Evolutionary conservation across 2,329 filamentous ascomycete species (phyloP).

Genomic region (Eutypella sp.): DNA sequence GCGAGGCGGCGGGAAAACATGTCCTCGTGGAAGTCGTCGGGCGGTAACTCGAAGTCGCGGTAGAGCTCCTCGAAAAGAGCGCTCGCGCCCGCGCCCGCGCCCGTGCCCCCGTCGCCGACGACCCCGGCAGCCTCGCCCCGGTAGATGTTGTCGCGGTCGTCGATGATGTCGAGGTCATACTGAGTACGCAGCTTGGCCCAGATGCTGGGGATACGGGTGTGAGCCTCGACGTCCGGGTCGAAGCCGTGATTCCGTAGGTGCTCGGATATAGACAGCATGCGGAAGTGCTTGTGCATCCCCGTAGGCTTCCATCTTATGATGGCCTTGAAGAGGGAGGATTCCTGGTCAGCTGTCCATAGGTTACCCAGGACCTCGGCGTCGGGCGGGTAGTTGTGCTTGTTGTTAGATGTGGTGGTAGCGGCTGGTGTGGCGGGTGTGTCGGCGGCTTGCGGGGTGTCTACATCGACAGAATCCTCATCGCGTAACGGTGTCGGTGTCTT

Average conservation of each 20-base stretch:
- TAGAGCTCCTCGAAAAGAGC: constrained; percentile 52
- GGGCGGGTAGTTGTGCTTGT: constrained; percentile 34
- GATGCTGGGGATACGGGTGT: constrained; percentile 86
- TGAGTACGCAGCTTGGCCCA: constrained; percentile 81
- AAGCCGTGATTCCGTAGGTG: constrained; percentile 76
- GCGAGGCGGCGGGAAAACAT: constrained; percentile 38
- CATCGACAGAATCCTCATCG: constrained; percentile 58
- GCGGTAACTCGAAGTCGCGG: constrained; percentile 61
- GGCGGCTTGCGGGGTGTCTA: constrained; percentile 52
- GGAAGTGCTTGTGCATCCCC: constrained; percentile 93
- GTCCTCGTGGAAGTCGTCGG: constrained; percentile 38
- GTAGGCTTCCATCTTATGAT: constrained; percentile 87
- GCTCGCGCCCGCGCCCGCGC: constrained; percentile 13
- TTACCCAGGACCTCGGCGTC: constrained; percentile 48
- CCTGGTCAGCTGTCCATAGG: constrained; percentile 92
- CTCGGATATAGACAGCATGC: constrained; percentile 81
- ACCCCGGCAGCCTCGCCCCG: constrained; percentile 53
- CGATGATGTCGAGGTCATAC: constrained; percentile 81
- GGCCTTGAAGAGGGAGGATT: constrained; percentile 86
- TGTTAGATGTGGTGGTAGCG: constrained; percentile 38
- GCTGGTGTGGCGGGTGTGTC: constrained; percentile 29
- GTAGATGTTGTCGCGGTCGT: constrained; percentile 70
- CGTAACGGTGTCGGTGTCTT: constrained; percentile 39
- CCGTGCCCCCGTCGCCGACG: constrained; percentile 9
- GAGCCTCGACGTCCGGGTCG: constrained; percentile 62